Evolutionary conservation across 441 rosid genomes (phyloP), one percentile per base, ranked within the genome.

Genomic region (Erodium moschatum): DNA sequence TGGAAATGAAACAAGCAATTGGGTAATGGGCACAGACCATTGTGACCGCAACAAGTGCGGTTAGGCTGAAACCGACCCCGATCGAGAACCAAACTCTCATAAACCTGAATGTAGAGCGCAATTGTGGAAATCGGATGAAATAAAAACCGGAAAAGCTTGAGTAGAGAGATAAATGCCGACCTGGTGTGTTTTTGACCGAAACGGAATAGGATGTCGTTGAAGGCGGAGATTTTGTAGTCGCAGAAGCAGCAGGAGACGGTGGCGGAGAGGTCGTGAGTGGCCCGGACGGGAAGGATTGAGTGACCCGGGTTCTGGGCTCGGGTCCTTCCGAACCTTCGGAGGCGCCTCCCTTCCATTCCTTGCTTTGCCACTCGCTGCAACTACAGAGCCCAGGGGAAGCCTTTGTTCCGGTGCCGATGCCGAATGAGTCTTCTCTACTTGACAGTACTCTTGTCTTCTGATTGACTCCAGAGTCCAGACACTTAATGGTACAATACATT

Each of bases 21-120:
- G 5, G 52, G 52, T 0, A 46, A 11, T 46, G 52, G 15, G 15
- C 12, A 46, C 52, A 11, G 58, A 84, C 78, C 78, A 75, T 10
- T 20, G 87, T 72, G 20, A 81, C 89, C 50, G 79, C 83, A 61
- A 91, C 42, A 7, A 89, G 80, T 33, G 86, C 74, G 3, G 91
- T 72, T 15, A 89, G 72, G 75, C 84, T 74, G 75, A 91, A 89
- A n/a, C 93, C 93, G 40, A 87, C 79, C 15, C 98, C 98, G 24
- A 91, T 68, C 6, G 98, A 85, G 69, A 93, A 93, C 97, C 97
- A 93, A 15, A 81, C 44, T 70, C 69, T 78, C 20, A 93, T 58
- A 54, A 62, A 66, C 54, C 74, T 20, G 82, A 46, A 46, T 46
- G 0, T 12, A 46, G 52, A 11, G 52, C 15, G 52, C n/a, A 46